Evolutionary conservation across 192 early-diverging fungal genomes (phyloP), one percentile per base, ranked within the genome.

Genomic region (Linderina pennispora): DNA sequence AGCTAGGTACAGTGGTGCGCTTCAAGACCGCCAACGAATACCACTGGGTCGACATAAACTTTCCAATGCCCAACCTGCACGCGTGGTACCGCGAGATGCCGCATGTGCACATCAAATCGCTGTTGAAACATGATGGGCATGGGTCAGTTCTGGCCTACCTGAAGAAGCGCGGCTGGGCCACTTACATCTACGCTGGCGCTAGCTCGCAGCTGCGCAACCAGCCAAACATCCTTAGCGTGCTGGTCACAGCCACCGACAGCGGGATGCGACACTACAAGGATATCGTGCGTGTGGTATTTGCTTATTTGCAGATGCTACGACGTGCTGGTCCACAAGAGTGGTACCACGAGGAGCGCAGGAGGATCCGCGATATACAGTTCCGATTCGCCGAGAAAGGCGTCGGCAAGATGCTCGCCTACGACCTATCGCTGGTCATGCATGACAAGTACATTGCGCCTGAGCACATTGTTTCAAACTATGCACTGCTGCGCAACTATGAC

Each of bases 121-220:
- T 95, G 17, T 78, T 98, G 50, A 83, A 82, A 0, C 80, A 87
- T 53, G 87, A 94, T 45, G 82, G 83, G 17, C 55, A 65, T 13
- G 95, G 95, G 2, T 94, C 92, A 1, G 66, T 98, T 43, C 59
- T 89, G 10, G 80, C 85, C 1, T 62, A 88, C 22, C 61, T 96
- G 22, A 91, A 91, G 52, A 75, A 83, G 34, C 77, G 84, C 23
- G 86, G 88, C 2, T 96, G 92, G 92, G 89, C 87, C 6, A 77
- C 83, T 32, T 65, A 72, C 15, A 58, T 89, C 33, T 73, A 61
- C 13, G 83, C 77, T 1, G 77, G 82, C 6, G 20, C 23, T 11
- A 11, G 6, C 3, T 22, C 14, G 4, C 4, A 8, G 11, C 6
- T 31, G 5, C 11, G 28, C 11, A 23, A 52, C 13, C 41, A 45